A percentile compares a stretch with the other conserved stretches of the same genome.
phyloP scores from a whole-genome alignment of 768 basidiomycete genomes.

The Porpolomopsis calyptriformis region DNA sequence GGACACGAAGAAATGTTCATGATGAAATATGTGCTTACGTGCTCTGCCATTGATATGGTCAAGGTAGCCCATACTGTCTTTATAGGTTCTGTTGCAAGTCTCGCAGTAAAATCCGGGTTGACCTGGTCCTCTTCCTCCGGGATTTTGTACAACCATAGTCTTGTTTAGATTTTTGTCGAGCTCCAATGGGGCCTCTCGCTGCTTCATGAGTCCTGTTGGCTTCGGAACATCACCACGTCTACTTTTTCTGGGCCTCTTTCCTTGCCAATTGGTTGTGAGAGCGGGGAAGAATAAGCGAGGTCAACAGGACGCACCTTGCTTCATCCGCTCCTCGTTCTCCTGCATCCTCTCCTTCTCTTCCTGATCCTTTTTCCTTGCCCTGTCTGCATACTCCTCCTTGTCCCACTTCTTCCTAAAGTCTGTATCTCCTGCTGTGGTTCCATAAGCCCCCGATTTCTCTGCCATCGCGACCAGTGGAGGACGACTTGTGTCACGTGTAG shows the following conservation, averaged over 20 bases:
- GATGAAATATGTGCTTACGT: constrained; percentile 47
- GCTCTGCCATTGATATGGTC: constrained; percentile 93
- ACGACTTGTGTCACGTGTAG: too few relatives aligned
- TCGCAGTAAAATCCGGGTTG: constrained; percentile 94
- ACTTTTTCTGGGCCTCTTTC: constrained; percentile 70
- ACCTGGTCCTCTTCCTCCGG: constrained; percentile 73
- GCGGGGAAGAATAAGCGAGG: not conserved
- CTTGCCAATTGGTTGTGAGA: constrained; percentile 28
- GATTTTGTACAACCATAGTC: constrained; percentile 87
- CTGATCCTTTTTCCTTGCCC: constrained; percentile 69
- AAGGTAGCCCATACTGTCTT: constrained; percentile 87
- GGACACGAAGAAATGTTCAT: not conserved
- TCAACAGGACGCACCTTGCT: constrained; percentile 49
- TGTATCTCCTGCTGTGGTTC: constrained; percentile 46
- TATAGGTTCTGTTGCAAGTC: constrained; percentile 81
- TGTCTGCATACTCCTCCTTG: constrained; percentile 82
- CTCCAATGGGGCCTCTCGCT: constrained; percentile 72
- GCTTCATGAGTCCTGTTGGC: constrained; percentile 88
- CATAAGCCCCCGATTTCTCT: constrained; percentile 32
- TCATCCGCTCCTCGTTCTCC: constrained; percentile 74
- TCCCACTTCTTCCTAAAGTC: constrained; percentile 90
- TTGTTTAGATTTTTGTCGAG: constrained; percentile 93
- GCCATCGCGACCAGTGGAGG: constrained; percentile 23
- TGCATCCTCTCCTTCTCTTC: constrained; percentile 77
- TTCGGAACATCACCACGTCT: constrained; percentile 75